Evolutionary conservation across 768 basidiomycete species (phyloP), one percentile per base, ranked within the genome.

Genomic region (Dacryopinax spathularia): DNA sequence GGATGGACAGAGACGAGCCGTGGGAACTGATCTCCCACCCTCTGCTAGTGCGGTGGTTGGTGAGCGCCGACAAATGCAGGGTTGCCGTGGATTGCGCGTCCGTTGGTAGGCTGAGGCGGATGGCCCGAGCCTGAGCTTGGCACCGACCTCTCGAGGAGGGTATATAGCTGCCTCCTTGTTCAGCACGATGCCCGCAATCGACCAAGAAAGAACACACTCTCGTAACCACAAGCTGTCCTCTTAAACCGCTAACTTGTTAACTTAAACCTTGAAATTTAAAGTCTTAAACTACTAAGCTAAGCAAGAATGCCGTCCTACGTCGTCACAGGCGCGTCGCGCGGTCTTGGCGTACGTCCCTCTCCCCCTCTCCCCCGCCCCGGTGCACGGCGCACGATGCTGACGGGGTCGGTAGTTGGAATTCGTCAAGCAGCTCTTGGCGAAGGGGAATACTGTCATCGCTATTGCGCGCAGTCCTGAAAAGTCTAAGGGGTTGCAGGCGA

Each of bases 271-370:
- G 37, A 39, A 39, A 39, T 39, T 39, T 13, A 39, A 39, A 39
- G 15, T 20, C 37, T 13, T 13, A 20, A 20, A 39, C 13, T 20
- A 20, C 13, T 13, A 20, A 39, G 20, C 13, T 20, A 39, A 9
- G 6, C 41, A 5, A 41, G 33, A 27, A 68, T 64, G 71, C 43
- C 71, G 37, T 71, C 71, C 1, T 71, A 67, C 61, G 64, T 60
- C 2, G 62, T 70, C 35, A 65, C 70, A 43, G 72, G 72, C 16
- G 72, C 72, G 7, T 66, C 70, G n/a, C 73, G 73, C 29, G 69
- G 70, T 0, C 68, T 74, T 34, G 73, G 71, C 0, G 68, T 70
- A 33, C 34, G 69, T 69, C 2, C 16, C 20, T 60, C 48, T 22
- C 16, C 33, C 37, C 16, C 43, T 34, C 22, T 37, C 12, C n/a